Conservation (phyloP, 495 filamentous ascomycete species). For the Bacidia rubella region DNA sequence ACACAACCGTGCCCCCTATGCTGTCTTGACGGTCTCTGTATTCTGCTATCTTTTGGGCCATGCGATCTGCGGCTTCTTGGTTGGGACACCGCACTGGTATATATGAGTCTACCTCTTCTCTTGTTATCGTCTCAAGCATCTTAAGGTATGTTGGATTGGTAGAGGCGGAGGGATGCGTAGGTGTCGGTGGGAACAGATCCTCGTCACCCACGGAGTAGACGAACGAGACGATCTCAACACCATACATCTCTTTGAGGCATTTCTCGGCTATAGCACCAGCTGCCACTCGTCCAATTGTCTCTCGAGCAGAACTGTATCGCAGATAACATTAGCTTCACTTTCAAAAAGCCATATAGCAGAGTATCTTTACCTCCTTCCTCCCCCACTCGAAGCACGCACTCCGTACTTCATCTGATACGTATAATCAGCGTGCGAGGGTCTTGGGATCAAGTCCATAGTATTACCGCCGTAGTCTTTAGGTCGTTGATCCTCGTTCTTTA, state of each 20-base stretch:
- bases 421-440: conserved; percentile 90
- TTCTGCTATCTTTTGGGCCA: conserved; percentile 68
- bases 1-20: conserved; percentile 92
- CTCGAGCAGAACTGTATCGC: too few species aligned
- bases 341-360: too few species aligned
- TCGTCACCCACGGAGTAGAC: conserved; percentile 73
- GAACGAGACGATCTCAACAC: conserved; percentile 84
- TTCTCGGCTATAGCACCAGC: conserved; percentile 95
- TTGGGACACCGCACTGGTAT: conserved; percentile 81
- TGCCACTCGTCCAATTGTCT: conserved; percentile 90
- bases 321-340: too few species aligned
- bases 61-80: conserved; percentile 44
- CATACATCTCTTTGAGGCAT: conserved; percentile 66
- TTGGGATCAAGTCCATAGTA: conserved; percentile 69
- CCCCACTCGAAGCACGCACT: conserved; percentile 83
- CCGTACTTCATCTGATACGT: conserved; percentile 89
- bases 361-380: conserved; percentile 86
- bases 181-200: conserved; percentile 71
- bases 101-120: conserved; percentile 68
- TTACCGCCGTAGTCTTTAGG: conserved; percentile 85
- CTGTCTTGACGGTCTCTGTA: conserved; percentile 62
- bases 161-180: conserved; percentile 53
- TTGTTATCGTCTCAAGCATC: conserved; percentile 59
- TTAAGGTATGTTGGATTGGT: conserved; percentile 77
- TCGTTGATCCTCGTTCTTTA: conserved; percentile 84